phyloP scores from a whole-genome alignment of 345 rosid species.

The Trapa incisa region DNA sequence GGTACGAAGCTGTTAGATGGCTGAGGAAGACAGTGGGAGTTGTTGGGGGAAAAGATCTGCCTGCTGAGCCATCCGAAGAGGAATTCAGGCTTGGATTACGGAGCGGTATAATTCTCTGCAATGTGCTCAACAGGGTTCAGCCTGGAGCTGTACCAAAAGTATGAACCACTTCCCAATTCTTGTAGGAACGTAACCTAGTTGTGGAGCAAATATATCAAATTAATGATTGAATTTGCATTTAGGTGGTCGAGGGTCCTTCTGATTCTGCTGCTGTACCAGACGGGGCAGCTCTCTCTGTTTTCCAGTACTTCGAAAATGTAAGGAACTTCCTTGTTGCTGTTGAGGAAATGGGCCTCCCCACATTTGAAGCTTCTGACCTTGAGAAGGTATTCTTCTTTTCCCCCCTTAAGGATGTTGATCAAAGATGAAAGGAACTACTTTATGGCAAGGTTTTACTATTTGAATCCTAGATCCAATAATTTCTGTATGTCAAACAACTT shows the following conservation, averaged over 20 bases:
- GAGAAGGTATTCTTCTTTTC: slow-evolving; percentile 41
- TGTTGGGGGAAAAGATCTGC: slow-evolving; percentile 68
- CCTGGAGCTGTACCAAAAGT: slow-evolving; percentile 81
- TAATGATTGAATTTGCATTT: slow-evolving; percentile 4
- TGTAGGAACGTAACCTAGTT: neutral
- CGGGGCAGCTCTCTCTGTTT: slow-evolving; percentile 87
- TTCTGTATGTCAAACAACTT: neutral
- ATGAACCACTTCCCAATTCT: slow-evolving; percentile 1
- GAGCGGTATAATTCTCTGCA: slow-evolving; percentile 83
- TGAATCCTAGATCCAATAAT: neutral
- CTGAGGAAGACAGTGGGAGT: slow-evolving; percentile 64
- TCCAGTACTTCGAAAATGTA: slow-evolving; percentile 77
- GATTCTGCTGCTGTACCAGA: slow-evolving; percentile 59
- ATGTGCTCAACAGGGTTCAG: slow-evolving; percentile 70
- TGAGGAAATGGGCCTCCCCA: slow-evolving; percentile 72
- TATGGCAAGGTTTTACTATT: neutral
- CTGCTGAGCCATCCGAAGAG: slow-evolving; percentile 81
- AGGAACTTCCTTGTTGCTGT: slow-evolving; percentile 70
- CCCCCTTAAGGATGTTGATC: neutral
- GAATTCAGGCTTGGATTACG: slow-evolving; percentile 84
- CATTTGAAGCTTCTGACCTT: slow-evolving; percentile 84
- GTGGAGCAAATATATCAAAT: neutral
- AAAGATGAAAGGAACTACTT: neutral
- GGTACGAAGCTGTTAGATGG: slow-evolving; percentile 88
- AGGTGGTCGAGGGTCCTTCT: slow-evolving; percentile 74